Conservation (phyloP, 202 grass and related monocot genomes). For the Elaeis oleifera region DNA sequence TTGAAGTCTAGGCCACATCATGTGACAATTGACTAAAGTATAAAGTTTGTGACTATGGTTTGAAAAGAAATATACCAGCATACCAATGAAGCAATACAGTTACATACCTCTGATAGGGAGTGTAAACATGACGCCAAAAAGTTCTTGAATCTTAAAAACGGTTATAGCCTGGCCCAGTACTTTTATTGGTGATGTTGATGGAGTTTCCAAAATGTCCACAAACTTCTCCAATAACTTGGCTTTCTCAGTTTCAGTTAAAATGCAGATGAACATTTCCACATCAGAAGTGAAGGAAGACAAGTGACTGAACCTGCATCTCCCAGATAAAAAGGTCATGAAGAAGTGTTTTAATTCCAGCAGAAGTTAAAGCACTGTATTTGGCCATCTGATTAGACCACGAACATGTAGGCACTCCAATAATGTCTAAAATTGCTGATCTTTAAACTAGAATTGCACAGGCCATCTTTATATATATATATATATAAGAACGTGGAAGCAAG, state of each 20-base stretch:
- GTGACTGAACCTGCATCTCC: slow-evolving; percentile 72
- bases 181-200: slow-evolving; percentile 44
- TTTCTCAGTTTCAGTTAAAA: slow-evolving; percentile 57
- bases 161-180: slow-evolving; percentile 52
- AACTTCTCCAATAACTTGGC: slow-evolving; percentile 52
- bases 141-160: slow-evolving; percentile 68
- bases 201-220: slow-evolving; percentile 39
- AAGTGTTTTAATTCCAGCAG: too few relatives aligned
- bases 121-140: slow-evolving; percentile 54
- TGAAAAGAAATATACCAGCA: slow-evolving; percentile 3
- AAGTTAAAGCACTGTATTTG: not conserved
- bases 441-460: too few relatives aligned
- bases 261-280: slow-evolving; percentile 69
- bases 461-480: too few relatives aligned
- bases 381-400: too few relatives aligned
- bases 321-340: slow-evolving; percentile 2
- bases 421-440: too few relatives aligned
- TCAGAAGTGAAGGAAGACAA: slow-evolving; percentile 74
- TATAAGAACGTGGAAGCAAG: too few relatives aligned
- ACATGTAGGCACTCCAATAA: too few relatives aligned
- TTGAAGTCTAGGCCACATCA: too few relatives aligned
- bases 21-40: too few relatives aligned
- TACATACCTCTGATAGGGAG: slow-evolving; percentile 54
- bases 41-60: not conserved
- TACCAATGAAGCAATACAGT: slow-evolving; percentile 1